Percentiles rank a stretch among this genome's conserved stretches.
These are phyloP conservation scores for Annulohypoxylon bovei DNA, from an alignment of 495 filamentous ascomycete genomes.

Conservation along the genomic window DNA sequence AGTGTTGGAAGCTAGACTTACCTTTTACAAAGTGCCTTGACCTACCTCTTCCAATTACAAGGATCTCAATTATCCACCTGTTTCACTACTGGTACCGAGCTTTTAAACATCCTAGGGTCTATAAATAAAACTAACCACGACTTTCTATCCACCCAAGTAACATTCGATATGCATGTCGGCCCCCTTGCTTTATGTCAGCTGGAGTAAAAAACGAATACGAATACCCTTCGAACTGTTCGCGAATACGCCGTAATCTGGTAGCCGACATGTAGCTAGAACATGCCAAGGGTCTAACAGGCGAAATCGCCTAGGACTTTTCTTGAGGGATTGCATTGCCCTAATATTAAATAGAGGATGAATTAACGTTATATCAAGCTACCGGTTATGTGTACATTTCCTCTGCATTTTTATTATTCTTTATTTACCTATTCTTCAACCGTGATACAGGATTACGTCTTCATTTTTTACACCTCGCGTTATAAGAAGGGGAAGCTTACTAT, in stretches of 20 bases:
- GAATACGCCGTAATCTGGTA: no score
- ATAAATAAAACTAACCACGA: not conserved
- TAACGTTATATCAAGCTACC: no score
- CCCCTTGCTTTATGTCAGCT: not conserved
- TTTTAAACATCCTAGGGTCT: not conserved
- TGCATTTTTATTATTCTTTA: no score
- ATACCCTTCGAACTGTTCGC: no score
- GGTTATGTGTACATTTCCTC: no score
- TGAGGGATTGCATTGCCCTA: no score
- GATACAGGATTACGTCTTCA: not conserved
- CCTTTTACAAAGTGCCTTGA: no score
- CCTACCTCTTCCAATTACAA: no score
- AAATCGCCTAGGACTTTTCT: no score
- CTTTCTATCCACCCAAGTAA: not conserved
- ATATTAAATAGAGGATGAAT: no score
- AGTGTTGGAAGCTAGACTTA: no score
- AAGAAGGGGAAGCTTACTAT: not conserved
- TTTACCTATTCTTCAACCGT: not conserved
- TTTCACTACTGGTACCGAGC: not conserved
- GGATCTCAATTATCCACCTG: no score
- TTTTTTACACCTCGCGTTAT: not conserved
- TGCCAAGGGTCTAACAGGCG: not conserved
- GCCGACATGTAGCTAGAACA: slow-evolving; percentile 2
- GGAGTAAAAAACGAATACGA: slow-evolving; percentile 25
- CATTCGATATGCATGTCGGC: not conserved